phyloP scores from a whole-genome alignment of 108 stramenopile species.

The Cyclostephanos invisitatus region DNA sequence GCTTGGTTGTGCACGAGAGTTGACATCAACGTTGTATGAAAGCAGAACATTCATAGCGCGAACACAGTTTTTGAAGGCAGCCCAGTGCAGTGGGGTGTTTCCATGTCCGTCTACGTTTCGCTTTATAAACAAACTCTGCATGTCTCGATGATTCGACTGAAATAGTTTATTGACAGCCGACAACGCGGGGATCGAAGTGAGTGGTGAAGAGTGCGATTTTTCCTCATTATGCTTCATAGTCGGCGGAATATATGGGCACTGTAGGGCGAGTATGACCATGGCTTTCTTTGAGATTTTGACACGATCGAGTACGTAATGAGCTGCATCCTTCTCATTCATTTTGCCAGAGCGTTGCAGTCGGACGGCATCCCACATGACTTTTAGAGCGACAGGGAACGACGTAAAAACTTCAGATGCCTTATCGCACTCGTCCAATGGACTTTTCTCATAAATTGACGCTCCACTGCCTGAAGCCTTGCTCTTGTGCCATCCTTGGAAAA shows the following conservation, averaged over 20 bases:
- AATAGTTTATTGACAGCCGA: slow-evolving; percentile 17
- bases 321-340: slow-evolving; percentile 59
- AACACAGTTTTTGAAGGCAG: slow-evolving; percentile 81
- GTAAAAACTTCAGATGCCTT: slow-evolving; percentile 6
- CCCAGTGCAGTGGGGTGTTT: slow-evolving; percentile 89
- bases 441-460: background rate
- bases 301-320: slow-evolving; percentile 47
- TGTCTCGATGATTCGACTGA: slow-evolving; percentile 14
- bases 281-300: slow-evolving; percentile 44
- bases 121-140: slow-evolving; percentile 17
- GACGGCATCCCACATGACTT: slow-evolving; percentile 41
- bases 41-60: slow-evolving; percentile 71
- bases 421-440: slow-evolving; percentile 2
- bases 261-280: slow-evolving; percentile 47
- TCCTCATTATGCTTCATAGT: slow-evolving; percentile 19
- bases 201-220: background rate
- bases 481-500: slow-evolving; percentile 39
- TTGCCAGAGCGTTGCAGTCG: slow-evolving; percentile 45
- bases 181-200: background rate
- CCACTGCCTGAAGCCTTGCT: slow-evolving; percentile 4
- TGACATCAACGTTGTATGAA: slow-evolving; percentile 65
- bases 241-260: slow-evolving; percentile 47
- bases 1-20: slow-evolving; percentile 77
- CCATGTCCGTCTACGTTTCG: slow-evolving; percentile 77
- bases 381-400: slow-evolving; percentile 37